Evolutionary conservation across 2,329 filamentous ascomycete species (phyloP), one percentile per base, ranked within the genome.

Genomic region (Trichophaea hybrida): DNA sequence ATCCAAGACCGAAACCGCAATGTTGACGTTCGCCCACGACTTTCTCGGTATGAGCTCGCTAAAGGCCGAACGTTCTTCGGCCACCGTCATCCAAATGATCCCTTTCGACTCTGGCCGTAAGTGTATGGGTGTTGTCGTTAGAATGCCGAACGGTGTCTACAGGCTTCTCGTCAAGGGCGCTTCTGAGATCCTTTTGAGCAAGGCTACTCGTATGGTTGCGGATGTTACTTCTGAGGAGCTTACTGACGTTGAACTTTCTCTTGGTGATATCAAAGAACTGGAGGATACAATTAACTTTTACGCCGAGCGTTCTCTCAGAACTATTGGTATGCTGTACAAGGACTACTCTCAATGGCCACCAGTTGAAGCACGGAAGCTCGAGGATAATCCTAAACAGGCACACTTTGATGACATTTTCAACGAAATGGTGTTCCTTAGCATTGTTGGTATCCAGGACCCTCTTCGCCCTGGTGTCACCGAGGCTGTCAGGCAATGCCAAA

Each of bases 391-490:
- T 6, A 77, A 76, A 24, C 78, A 84, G 60, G 82, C 80, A 15
- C 75, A 82, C 4, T 85, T 90, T 61, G 79, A 83, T 13, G 79
- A 82, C 60, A 71, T 90, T 1, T 85, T 88, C 71, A 77, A 78
- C 55, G 77, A 86, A 57, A 87, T 91, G 80, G 82, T 79, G 4
- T 86, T 88, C 74, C 73, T 88, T 65, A 81, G 82, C 15, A 75
- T 87, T 44, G 82, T 86, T 53, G 85, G 84, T 66, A 88, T 88
- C 68, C 83, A 87, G 69, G 85, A 88, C 70, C 85, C 85, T 37
- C 78, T 88, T 15, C 76, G 85, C 59, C 76, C 78, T 5, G 83
- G 83, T 65, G 85, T 88, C 24, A 76, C 80, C 12, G 77, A 80
- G 52, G 84, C 85, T 49, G 85, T 88, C 58, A 74, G 75, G 60